phyloP scores from a whole-genome alignment of 352 stramenopile genomes.

The Globisporangium echinulatum region DNA sequence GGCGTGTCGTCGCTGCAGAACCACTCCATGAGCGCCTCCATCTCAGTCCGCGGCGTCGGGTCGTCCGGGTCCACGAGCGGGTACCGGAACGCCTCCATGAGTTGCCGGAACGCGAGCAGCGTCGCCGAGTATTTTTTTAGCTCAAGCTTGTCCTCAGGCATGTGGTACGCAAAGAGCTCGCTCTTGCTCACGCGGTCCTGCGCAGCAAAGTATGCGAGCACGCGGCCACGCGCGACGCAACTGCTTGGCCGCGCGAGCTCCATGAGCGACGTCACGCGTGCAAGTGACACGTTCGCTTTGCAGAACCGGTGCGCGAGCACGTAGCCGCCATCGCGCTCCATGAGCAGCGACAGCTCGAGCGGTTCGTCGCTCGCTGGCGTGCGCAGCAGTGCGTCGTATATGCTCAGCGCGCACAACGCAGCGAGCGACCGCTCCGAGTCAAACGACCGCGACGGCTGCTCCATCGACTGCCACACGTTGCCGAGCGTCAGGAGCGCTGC shows the following conservation, averaged over 20 bases:
- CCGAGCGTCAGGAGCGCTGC: constrained; percentile 75
- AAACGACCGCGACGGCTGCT: constrained; percentile 81
- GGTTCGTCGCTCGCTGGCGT: constrained; percentile 65
- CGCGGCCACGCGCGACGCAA: constrained; percentile 57
- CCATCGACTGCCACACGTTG: constrained; percentile 85
- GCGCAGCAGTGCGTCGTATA: constrained; percentile 80
- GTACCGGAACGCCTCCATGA: constrained; percentile 85
- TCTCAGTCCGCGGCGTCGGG: constrained; percentile 78
- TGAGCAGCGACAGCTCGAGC: constrained; percentile 76
- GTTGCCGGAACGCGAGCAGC: constrained; percentile 76
- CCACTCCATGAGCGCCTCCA: constrained; percentile 89
- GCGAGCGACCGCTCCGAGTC: constrained; percentile 82
- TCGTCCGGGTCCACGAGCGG: constrained; percentile 78
- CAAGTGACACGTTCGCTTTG: constrained; percentile 77
- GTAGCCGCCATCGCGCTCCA: constrained; percentile 75
- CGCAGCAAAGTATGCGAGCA: constrained; percentile 79
- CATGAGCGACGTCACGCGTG: constrained; percentile 73
- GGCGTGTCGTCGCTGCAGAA: constrained; percentile 73
- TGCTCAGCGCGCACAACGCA: constrained; percentile 65
- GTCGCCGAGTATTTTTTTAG: constrained; percentile 87
- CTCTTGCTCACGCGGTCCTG: constrained; percentile 48
- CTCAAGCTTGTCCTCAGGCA: constrained; percentile 86
- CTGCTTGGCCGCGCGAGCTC: constrained; percentile 79
- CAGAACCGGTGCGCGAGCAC: constrained; percentile 81
- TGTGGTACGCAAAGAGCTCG: constrained; percentile 84